These are phyloP conservation scores for Fusarium tanahbumbuense DNA, from an alignment of 2,329 filamentous ascomycete genomes.

Conservation along the genomic window DNA sequence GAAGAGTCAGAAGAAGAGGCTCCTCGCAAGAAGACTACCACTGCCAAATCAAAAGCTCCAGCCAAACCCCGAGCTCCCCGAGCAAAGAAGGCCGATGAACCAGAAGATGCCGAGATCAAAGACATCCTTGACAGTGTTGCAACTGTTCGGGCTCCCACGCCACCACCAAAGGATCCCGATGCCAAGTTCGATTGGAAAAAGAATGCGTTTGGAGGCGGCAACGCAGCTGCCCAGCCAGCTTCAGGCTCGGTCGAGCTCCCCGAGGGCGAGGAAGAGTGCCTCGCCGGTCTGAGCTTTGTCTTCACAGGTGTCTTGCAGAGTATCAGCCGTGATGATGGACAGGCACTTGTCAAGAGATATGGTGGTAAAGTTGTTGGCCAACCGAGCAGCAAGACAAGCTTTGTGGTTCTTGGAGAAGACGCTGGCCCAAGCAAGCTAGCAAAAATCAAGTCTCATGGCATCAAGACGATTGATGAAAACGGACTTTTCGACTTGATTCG, in stretches of 20 bases:
- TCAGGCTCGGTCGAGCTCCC: constrained; percentile 78
- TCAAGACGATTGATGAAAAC: constrained; percentile 95
- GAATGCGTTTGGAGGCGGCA: constrained; percentile 66
- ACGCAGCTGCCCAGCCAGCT: constrained; percentile 69
- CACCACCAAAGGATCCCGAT: constrained; percentile 76
- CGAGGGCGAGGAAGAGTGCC: constrained; percentile 85
- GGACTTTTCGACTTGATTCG: constrained; percentile 90
- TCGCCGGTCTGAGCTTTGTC: constrained; percentile 90
- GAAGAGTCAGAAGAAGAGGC: constrained; percentile 70
- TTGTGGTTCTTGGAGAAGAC: constrained; percentile 89
- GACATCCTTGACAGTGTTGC: constrained; percentile 90
- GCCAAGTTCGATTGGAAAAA: constrained; percentile 85
- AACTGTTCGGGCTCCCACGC: constrained; percentile 83
- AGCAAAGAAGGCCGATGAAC: constrained; percentile 72
- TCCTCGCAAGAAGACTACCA: constrained; percentile 69
- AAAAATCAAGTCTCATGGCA: constrained; percentile 81
- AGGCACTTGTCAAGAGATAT: constrained; percentile 89
- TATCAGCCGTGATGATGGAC: constrained; percentile 85
- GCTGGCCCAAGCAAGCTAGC: constrained; percentile 93
- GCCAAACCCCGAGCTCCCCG: constrained; percentile 69
- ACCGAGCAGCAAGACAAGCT: constrained; percentile 93
- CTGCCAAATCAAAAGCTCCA: constrained; percentile 68
- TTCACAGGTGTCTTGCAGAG: constrained; percentile 90
- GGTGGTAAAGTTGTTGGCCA: constrained; percentile 89
- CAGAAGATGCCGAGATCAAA: constrained; percentile 78